These are phyloP conservation scores for Melastoma malabathricum DNA, from an alignment of 345 rosid genomes.

Conservation along the genomic window DNA sequence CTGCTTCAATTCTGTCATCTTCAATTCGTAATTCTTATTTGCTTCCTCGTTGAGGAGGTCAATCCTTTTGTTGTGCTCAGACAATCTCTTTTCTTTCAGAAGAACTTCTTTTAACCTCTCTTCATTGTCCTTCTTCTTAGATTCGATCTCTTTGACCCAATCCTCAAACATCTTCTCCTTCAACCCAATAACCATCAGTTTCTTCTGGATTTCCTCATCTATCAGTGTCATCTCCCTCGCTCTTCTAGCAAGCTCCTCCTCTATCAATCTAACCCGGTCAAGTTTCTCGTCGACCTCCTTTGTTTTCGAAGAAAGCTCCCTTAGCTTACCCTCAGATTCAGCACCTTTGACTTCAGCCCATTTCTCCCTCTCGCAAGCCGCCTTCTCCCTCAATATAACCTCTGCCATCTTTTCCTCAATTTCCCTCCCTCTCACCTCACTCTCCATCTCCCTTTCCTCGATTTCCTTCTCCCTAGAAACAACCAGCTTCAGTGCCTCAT, in stretches of 20 bases:
- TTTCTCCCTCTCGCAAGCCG: neutral
- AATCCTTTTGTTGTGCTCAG: constrained; percentile 6
- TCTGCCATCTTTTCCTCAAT: no score
- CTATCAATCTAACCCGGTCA: constrained; percentile 1
- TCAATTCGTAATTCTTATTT: no score
- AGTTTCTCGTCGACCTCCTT: constrained; percentile 4
- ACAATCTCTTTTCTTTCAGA: constrained; percentile 9
- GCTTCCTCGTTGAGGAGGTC: constrained; percentile 9
- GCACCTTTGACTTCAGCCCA: neutral
- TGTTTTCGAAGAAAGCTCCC: constrained; percentile 5
- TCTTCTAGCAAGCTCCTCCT: constrained; percentile 2
- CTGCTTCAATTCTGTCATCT: no score
- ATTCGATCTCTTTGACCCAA: constrained; percentile 8
- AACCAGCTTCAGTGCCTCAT: no score
- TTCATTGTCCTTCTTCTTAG: constrained; percentile 17
- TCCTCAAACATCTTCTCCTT: constrained; percentile 14
- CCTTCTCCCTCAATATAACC: no score
- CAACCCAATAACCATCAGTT: constrained; percentile 7
- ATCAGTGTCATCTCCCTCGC: constrained; percentile 9
- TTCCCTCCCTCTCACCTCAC: constrained; percentile 1
- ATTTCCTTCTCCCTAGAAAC: constrained; percentile 12
- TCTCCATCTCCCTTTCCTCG: constrained; percentile 7
- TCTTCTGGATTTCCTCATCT: constrained; percentile 13
- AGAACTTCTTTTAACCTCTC: constrained; percentile 8
- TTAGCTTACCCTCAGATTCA: neutral